A percentile compares a stretch with the other conserved stretches of the same genome.
Evolutionary conservation across 176 grass and related monocot genomes (phyloP).

Genomic region (Triticum dicoccoides): DNA sequence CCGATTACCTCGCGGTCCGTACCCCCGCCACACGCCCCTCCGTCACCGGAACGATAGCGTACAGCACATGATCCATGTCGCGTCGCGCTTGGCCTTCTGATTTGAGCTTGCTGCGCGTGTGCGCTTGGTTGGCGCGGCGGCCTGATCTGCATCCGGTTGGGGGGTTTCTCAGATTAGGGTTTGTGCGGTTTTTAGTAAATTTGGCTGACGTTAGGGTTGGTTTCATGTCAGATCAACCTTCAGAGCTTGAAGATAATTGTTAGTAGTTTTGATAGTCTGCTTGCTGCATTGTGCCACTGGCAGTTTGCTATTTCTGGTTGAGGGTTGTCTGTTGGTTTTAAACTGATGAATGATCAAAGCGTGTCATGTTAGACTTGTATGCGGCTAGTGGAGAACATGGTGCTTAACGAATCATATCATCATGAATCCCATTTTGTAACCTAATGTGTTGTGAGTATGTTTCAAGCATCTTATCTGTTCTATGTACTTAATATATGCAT

Average conservation of each 20-base stretch:
- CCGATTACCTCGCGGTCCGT: conserved; percentile 84
- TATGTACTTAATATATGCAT: neutral
- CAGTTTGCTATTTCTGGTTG: neutral
- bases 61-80: neutral
- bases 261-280: neutral
- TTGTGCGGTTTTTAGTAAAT: conserved; percentile 22
- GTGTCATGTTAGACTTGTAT: neutral
- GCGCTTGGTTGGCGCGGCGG: neutral
- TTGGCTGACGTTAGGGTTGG: neutral
- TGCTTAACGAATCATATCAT: neutral
- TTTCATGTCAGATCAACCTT: neutral
- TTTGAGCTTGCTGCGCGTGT: neutral
- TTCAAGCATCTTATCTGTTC: neutral
- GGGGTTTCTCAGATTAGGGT: conserved; percentile 14
- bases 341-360: neutral
- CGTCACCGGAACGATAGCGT: neutral
- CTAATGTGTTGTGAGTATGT: neutral
- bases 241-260: neutral
- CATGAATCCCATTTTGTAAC: neutral
- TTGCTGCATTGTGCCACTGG: neutral
- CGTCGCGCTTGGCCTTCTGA: neutral
- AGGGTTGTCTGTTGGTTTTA: conserved; percentile 1
- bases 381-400: neutral
- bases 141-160: conserved; percentile 17
- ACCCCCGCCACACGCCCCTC: neutral